Conservation (phyloP, 2,329 filamentous ascomycete species). For the Beauveria sp. region DNA sequence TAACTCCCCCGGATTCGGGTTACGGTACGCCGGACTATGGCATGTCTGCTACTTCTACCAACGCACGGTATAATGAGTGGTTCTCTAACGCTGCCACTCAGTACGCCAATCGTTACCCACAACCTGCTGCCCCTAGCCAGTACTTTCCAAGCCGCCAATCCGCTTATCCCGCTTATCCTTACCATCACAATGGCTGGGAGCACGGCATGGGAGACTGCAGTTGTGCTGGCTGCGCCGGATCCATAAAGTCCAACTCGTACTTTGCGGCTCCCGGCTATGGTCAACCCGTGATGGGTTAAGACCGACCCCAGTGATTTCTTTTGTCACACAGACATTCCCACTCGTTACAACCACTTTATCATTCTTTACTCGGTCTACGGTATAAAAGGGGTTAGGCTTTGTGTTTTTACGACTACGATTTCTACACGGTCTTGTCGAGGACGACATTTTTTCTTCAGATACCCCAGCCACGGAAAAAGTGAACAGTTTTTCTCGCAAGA, state of each 20-base stretch:
- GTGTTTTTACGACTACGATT: constrained; percentile 27
- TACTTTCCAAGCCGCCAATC: constrained; percentile 37
- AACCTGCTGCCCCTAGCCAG: constrained; percentile 31
- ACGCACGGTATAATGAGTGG: constrained; percentile 51
- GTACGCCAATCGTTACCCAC: constrained; percentile 38
- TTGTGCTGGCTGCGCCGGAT: constrained; percentile 38
- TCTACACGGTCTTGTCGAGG: constrained; percentile 23
- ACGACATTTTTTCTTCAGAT: constrained; percentile 27
- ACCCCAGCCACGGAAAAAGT: constrained; percentile 32
- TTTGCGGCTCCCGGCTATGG: constrained; percentile 42
- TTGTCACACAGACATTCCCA: constrained; percentile 15
- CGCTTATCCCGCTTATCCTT: constrained; percentile 36
- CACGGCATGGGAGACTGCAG: constrained; percentile 41
- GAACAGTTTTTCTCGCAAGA: constrained; percentile 14
- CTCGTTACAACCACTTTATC: constrained; percentile 12
- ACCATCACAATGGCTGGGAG: constrained; percentile 41
- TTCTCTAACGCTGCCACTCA: constrained; percentile 39
- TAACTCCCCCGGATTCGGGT: constrained; percentile 54
- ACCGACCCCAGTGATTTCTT: constrained; percentile 18
- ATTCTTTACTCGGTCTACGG: constrained; percentile 16
- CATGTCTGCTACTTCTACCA: constrained; percentile 47
- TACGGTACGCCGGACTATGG: constrained; percentile 54
- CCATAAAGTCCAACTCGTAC: constrained; percentile 40
- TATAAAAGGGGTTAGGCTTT: constrained; percentile 18
- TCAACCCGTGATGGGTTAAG: constrained; percentile 48